phyloP scores from a whole-genome alignment of 371 early-diverging fungal species.

The Zychaea mexicana region DNA sequence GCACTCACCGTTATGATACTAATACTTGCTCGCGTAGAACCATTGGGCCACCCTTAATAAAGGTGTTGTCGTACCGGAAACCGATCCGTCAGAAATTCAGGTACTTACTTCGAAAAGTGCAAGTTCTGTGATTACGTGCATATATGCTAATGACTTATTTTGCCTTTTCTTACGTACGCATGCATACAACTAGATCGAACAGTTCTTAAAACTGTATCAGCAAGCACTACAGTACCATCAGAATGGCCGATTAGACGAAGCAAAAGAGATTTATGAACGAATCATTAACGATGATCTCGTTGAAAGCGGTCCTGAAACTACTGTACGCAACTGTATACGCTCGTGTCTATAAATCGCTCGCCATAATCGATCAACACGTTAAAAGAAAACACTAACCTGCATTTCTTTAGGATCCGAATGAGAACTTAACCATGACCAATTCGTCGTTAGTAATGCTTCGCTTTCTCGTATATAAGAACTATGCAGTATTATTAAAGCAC shows the following conservation, averaged over 20 bases:
- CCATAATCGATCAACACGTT: neutral
- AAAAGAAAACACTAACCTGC: neutral
- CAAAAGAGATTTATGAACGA: constrained; percentile 44
- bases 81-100: constrained; percentile 36
- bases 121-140: no score
- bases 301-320: constrained; percentile 16
- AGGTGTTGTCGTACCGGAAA: constrained; percentile 20
- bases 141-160: no score
- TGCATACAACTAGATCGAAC: constrained; percentile 43
- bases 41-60: constrained; percentile 40
- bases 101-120: no score
- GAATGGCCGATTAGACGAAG: constrained; percentile 41
- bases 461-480: constrained; percentile 65
- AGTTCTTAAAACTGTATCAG: constrained; percentile 50
- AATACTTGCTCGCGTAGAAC: no score
- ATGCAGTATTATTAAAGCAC: constrained; percentile 57
- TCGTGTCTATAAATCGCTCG: neutral
- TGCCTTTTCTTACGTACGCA: neutral
- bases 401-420: neutral
- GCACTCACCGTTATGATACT: no score
- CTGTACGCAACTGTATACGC: neutral
- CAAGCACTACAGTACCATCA: constrained; percentile 52
- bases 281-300: constrained; percentile 48
- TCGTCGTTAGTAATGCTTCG: constrained; percentile 42
- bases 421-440: constrained; percentile 13